phyloP scores from a whole-genome alignment of 768 basidiomycete species.

The Suillus alpinus region DNA sequence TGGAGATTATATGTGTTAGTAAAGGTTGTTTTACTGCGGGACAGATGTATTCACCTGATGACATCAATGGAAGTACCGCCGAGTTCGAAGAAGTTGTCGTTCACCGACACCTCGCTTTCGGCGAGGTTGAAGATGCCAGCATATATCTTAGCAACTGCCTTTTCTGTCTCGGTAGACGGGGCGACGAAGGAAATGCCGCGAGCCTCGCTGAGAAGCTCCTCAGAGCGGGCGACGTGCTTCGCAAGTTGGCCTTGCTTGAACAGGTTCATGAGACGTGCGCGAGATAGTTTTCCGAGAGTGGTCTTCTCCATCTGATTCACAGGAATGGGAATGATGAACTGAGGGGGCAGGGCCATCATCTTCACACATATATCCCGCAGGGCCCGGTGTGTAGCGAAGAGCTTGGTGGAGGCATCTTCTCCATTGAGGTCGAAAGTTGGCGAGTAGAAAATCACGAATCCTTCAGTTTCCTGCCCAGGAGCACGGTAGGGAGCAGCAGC shows the following conservation, averaged over 20 bases:
- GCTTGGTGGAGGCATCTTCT: conserved; percentile 21
- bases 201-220: conserved; percentile 21
- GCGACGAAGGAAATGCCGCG: conserved; percentile 21
- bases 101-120: conserved; percentile 20
- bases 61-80: conserved; percentile 42
- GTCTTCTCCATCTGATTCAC: conserved; percentile 38
- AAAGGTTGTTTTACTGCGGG: not conserved
- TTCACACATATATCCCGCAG: conserved; percentile 29
- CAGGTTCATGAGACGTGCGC: conserved; percentile 33
- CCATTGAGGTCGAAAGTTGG: conserved; percentile 20
- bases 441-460: conserved; percentile 38
- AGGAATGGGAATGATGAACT: conserved; percentile 38
- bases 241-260: conserved; percentile 35
- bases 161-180: conserved; percentile 25
- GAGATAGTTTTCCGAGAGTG: conserved; percentile 42
- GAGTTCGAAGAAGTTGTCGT: conserved; percentile 39
- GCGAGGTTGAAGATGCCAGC: conserved; percentile 30
- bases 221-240: conserved; percentile 26
- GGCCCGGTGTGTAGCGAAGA: conserved; percentile 27
- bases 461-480: conserved; percentile 36
- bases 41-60: conserved; percentile 20
- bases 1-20: not conserved
- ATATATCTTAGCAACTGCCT: conserved; percentile 27
- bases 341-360: conserved; percentile 33
- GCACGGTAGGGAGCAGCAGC: conserved; percentile 36